phyloP scores from a whole-genome alignment of 2,329 filamentous ascomycete species.

The Talaromyces pinophilus region DNA sequence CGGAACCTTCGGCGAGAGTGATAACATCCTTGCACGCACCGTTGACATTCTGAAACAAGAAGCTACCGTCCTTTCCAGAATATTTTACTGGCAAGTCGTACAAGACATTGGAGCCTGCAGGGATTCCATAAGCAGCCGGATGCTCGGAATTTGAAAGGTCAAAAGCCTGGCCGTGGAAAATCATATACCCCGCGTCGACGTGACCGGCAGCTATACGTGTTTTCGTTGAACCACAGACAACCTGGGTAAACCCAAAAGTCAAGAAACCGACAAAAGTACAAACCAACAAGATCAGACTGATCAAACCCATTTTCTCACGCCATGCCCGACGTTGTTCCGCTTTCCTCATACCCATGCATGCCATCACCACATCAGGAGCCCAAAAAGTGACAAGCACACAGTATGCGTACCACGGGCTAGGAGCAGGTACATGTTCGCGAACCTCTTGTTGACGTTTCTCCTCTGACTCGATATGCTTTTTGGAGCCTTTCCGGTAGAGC shows the following conservation, averaged over 20 bases:
- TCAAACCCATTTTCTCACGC: slow-evolving; percentile 96
- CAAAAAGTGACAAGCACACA: slow-evolving; percentile 93
- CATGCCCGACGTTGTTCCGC: slow-evolving; percentile 89
- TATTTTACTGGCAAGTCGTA: slow-evolving; percentile 81
- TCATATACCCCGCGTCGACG: slow-evolving; percentile 82
- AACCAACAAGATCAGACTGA: slow-evolving; percentile 88
- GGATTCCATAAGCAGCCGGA: slow-evolving; percentile 76
- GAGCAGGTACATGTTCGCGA: slow-evolving; percentile 68
- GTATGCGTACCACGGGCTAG: slow-evolving; percentile 92
- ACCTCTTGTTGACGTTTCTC: slow-evolving; percentile 62
- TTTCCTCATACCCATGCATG: slow-evolving; percentile 79
- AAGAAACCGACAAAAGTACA: slow-evolving; percentile 90
- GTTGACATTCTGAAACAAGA: slow-evolving; percentile 98
- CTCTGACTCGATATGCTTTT: slow-evolving; percentile 54
- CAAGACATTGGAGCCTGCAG: slow-evolving; percentile 73
- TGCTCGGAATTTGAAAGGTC: slow-evolving; percentile 76
- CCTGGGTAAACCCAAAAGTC: slow-evolving; percentile 92
- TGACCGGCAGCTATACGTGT: slow-evolving; percentile 78
- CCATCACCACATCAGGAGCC: slow-evolving; percentile 81
- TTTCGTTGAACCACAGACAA: slow-evolving; percentile 75
- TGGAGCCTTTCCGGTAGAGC: slow-evolving; percentile 63
- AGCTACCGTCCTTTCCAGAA: slow-evolving; percentile 89
- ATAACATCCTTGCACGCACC: slow-evolving; percentile 93
- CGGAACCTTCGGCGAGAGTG: slow-evolving; percentile 67
- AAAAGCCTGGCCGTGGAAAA: slow-evolving; percentile 91